Conservation (phyloP, 2,329 filamentous ascomycete species). For the Purpureocillium lavendulum region DNA sequence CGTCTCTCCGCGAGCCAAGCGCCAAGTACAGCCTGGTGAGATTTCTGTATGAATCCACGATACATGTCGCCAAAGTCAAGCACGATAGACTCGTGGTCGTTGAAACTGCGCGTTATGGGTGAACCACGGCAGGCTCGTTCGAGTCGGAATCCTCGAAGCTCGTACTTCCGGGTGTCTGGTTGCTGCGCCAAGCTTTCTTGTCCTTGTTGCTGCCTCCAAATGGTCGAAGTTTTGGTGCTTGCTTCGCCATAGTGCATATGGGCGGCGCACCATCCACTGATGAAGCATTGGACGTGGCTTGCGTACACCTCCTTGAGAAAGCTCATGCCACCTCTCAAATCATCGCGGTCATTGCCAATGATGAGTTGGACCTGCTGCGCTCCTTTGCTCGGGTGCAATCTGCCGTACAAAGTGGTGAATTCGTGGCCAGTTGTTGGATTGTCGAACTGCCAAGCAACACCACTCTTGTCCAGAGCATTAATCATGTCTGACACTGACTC, state of each 20-base stretch:
- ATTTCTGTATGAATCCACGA: conserved; percentile 1
- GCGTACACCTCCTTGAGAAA: conserved; percentile 7
- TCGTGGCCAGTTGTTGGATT: background rate
- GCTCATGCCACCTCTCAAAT: conserved; percentile 4
- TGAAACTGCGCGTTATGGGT: conserved; percentile 1
- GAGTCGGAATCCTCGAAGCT: conserved; percentile 4
- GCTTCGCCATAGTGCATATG: conserved; percentile 6
- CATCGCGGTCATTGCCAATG: background rate
- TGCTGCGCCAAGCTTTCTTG: background rate
- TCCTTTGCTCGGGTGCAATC: conserved; percentile 1
- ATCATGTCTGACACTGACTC: conserved; percentile 7
- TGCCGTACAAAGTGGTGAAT: conserved; percentile 4
- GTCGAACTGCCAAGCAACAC: conserved; percentile 4
- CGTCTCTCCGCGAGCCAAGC: conserved; percentile 3
- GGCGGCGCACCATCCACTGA: conserved; percentile 6
- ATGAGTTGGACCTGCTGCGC: conserved; percentile 5
- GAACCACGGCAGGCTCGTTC: background rate
- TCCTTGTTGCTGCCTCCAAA: conserved; percentile 2
- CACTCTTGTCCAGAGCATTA: conserved; percentile 4
- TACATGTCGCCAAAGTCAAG: conserved; percentile 5
- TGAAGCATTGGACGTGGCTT: conserved; percentile 7
- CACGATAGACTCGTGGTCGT: conserved; percentile 2
- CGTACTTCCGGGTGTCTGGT: conserved; percentile 2
- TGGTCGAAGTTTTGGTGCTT: conserved; percentile 1
- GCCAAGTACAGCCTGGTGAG: conserved; percentile 3